Base-by-base conservation (phyloP, 495 filamentous ascomycete species). In the Talaromyces nanjingensis region DNA sequence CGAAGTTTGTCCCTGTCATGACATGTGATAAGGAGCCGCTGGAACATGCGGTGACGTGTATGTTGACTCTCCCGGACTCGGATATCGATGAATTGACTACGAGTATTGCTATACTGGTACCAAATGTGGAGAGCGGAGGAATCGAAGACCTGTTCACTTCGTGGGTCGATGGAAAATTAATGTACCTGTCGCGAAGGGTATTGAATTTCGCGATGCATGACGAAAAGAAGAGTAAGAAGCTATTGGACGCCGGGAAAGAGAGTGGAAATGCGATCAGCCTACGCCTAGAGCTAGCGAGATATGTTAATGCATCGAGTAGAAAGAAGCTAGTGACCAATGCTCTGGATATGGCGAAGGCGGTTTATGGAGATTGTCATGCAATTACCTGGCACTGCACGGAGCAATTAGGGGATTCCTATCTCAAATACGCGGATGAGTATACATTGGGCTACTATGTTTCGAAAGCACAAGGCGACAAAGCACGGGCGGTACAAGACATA, bases 321-420 rank as follows among this genome's bases (percentile, higher is more conserved):
- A 22, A 22, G 2, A n/a, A 33, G 6, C 11, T 59, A 22, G 9
- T 59, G 31, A 14, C n/a, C 6, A 22, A 59, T 6, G 57, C 57
- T 34, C 6, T 59, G 16, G 34, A 37, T n/a, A 31, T 59, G 20
- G 14, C 57, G 20, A 31, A 29, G 11, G 20, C 31, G 25, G 6
- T 59, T 14, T 37, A 59, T 37, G 57, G 57, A 11, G 34, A 59
- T 8, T 37, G 20, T 14, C 57, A 59, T 11, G 29, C 57, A 3
- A 59, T 59, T 22, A 59, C 57, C 31, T 59, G 57, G 57, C 27
- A 37, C 34, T 37, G 31, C 11, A 59, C 57, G n/a, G 57, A 59
- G 34, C 27, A 59, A 16, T n/a, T 59, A 37, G 57, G 57, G 9
- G 31, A 37, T 7, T 59, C 42, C 31, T 59, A 39, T 34, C 57